Percentiles rank a stretch among this genome's conserved stretches.
phyloP scores from a whole-genome alignment of 305 asterid genomes.

The Fraxinus ornus region DNA sequence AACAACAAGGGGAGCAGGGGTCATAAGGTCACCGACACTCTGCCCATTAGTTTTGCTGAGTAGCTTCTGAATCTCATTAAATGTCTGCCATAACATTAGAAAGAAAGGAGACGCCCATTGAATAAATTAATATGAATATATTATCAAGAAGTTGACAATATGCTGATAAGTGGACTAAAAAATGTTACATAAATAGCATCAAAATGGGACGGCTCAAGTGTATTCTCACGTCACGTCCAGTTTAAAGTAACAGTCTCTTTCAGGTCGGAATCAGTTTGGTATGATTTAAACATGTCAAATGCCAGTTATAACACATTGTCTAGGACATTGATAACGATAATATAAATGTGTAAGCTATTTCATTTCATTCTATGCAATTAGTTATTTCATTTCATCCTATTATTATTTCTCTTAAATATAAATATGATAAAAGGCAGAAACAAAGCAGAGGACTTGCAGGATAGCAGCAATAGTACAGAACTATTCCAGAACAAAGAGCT shows the following conservation, averaged over 20 bases:
- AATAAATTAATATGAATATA: neutral
- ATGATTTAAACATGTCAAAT: neutral
- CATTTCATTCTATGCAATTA: neutral
- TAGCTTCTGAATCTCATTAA: slow-evolving; percentile 86
- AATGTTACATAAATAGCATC: neutral
- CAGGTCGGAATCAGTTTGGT: neutral
- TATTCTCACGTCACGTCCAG: neutral
- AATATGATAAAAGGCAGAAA: neutral
- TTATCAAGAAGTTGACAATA: slow-evolving; percentile 3
- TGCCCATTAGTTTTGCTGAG: slow-evolving; percentile 83
- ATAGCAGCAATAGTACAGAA: neutral
- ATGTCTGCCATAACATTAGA: slow-evolving; percentile 52
- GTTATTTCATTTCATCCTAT: neutral
- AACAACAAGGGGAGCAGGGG: slow-evolving; percentile 73
- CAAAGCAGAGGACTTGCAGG: neutral
- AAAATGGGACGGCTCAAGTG: neutral
- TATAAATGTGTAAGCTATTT: neutral
- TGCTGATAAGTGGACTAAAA: slow-evolving; percentile 17
- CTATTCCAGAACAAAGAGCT: neutral
- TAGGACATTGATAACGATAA: neutral
- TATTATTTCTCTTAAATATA: neutral
- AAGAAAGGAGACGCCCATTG: slow-evolving; percentile 11
- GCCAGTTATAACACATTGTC: neutral
- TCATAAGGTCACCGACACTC: slow-evolving; percentile 89
- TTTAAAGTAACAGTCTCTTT: neutral